phyloP scores from a whole-genome alignment of 73 alveolate genomes.

The Paramecium biaurelia region DNA sequence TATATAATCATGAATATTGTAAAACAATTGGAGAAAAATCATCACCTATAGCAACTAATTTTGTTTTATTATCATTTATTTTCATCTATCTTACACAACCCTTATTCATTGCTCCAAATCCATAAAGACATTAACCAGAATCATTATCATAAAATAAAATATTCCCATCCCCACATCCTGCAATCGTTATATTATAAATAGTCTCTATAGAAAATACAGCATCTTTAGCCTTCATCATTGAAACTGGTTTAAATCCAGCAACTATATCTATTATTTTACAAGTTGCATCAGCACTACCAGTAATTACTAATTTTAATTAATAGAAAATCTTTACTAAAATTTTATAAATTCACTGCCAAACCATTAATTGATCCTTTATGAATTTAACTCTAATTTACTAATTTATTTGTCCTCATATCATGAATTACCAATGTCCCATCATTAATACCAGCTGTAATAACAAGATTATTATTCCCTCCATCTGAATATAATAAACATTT shows the following conservation, averaged over 20 bases:
- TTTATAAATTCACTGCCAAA: conserved; percentile 31
- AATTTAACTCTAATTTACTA: conserved; percentile 76
- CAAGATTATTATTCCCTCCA: conserved; percentile 86
- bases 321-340: conserved; percentile 8
- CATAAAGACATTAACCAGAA: conserved; percentile 92
- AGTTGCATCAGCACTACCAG: conserved; percentile 97
- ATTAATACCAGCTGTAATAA: conserved; percentile 90
- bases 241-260: conserved; percentile 83
- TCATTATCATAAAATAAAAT: conserved; percentile 88
- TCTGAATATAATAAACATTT: conserved; percentile 85
- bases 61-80: conserved; percentile 56
- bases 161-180: conserved; percentile 99
- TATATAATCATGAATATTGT: neutral
- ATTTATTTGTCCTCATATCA: conserved; percentile 93
- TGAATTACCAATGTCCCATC: conserved; percentile 90
- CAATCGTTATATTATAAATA: conserved; percentile 85
- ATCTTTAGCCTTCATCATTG: conserved; percentile 89
- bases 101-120: conserved; percentile 71
- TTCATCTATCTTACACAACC: conserved; percentile 58
- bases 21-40: conserved; percentile 61
- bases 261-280: conserved; percentile 83
- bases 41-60: conserved; percentile 56
- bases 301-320: conserved; percentile 68
- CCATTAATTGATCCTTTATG: conserved; percentile 95
- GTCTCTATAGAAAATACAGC: conserved; percentile 95